A percentile compares a stretch with the other conserved stretches of the same genome.
phyloP scores from a whole-genome alignment of 2,329 filamentous ascomycete genomes.

The Periconia digitata region DNA sequence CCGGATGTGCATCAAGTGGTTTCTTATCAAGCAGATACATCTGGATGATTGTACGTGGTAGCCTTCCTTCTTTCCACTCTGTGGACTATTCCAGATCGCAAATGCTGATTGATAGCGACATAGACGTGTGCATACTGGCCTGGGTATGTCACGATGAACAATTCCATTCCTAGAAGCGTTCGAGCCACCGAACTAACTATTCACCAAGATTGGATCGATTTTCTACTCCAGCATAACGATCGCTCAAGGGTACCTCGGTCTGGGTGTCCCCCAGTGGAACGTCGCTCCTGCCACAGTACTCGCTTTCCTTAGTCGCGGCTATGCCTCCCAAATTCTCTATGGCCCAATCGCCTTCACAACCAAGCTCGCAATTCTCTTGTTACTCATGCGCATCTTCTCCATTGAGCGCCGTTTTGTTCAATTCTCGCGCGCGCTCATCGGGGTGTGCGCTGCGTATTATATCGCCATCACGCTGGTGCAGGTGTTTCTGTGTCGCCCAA shows the following conservation, averaged over 20 bases:
- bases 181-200: not conserved
- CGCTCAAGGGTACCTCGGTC: not conserved
- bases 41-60: constrained; percentile 1
- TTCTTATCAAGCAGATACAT: not conserved
- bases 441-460: not conserved
- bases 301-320: not conserved
- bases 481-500: not conserved
- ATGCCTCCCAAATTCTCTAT: not conserved
- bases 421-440: not conserved
- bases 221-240: not conserved
- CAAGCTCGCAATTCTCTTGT: not conserved
- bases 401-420: not conserved
- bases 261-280: not conserved
- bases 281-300: not conserved
- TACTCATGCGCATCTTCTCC: not conserved
- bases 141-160: not conserved
- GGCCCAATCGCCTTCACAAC: not conserved
- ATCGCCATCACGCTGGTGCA: not conserved
- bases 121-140: not conserved
- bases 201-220: not conserved
- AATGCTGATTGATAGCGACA: too few relatives aligned
- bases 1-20: not conserved
- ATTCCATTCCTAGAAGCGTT: not conserved
- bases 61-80: not conserved
- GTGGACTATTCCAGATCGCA: not conserved